Conservation (phyloP, 2,329 filamentous ascomycete species). For the Claviceps arundinis region DNA sequence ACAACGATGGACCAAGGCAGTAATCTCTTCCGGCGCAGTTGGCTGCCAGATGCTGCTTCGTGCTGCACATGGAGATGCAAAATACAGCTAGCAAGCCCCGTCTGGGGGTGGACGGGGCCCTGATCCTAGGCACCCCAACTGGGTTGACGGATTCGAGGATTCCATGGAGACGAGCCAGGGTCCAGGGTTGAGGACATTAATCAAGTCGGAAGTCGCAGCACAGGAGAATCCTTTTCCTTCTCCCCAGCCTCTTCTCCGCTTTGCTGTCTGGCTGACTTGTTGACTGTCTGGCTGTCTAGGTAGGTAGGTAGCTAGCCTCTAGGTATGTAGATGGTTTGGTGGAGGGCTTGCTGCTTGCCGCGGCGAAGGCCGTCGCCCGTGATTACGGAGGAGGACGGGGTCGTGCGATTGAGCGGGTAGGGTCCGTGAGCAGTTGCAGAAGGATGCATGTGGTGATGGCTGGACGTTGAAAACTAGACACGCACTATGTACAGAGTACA, state of each 20-base stretch:
- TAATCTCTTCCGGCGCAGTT: neutral
- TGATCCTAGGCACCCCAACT: constrained; percentile 2
- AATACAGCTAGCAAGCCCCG: neutral
- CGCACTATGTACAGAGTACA: too few relatives aligned
- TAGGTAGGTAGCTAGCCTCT: too few relatives aligned
- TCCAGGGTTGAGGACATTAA: constrained; percentile 6
- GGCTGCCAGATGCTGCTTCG: neutral
- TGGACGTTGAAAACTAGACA: neutral
- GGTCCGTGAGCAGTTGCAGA: neutral
- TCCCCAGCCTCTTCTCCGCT: neutral
- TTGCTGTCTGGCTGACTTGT: neutral
- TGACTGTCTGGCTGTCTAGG: neutral
- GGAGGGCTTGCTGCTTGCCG: neutral
- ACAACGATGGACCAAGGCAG: neutral
- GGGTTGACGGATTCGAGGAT: constrained; percentile 3
- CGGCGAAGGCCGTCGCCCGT: neutral
- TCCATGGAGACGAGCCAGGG: constrained; percentile 6
- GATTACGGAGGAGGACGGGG: neutral
- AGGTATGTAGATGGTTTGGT: neutral
- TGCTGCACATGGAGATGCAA: neutral
- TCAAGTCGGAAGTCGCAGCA: constrained; percentile 2
- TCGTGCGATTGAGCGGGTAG: neutral
- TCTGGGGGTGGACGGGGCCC: constrained; percentile 1
- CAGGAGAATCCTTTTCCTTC: neutral
- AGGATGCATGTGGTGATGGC: neutral